Base-by-base conservation (phyloP, 2,329 filamentous ascomycete genomes). In the Cladosporium sphaerospermum region DNA sequence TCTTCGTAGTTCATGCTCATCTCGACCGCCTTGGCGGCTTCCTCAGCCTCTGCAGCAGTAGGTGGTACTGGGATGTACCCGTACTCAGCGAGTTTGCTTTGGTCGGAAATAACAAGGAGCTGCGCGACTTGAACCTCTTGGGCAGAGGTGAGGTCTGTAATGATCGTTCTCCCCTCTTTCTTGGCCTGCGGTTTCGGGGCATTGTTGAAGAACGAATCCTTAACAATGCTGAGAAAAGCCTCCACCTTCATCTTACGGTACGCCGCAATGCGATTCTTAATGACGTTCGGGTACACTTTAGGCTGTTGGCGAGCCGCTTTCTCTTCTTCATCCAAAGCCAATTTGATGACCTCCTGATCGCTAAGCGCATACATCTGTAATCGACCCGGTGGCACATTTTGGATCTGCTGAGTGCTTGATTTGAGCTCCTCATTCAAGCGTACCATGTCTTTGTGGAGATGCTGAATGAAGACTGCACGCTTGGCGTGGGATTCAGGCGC, bases 311-410 rank as follows among this genome's bases (percentile, higher is more conserved):
- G 76, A 1, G 90, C 90, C 7, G 82, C 74, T 34, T 80, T 80
- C 66, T 95, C 84, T 71, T 99, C 95, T 56, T 91, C 83, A 59
- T 92, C 86, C 1, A 92, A 73, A 0, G 83, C 81, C 56, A 82
- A 75, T 59, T 78, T 80, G 56, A 90, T 85, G 18, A 91, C 74
- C 43, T 84, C 79, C 63, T 88, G 82, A 1, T 82, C 75, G 1
- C 78, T 79, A 44, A 89, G 67, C 13, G 83, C 63, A 2, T 88
- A 72, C 11, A 62, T 52, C 34, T 58, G 48, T 39, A 54, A 19
- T 13, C 32, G 41, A 6, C 76, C 70, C 10, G 74, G 69, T 32
- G 75, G 77, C 7, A 48, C 9, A 10, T 34, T 16, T 32, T 37
- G 33, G 10, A 54, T 44, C 32, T 45, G 39, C 28, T 71, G 71